Base-by-base conservation (phyloP, 805 yeast genomes). In the Candida lessepsii region DNA sequence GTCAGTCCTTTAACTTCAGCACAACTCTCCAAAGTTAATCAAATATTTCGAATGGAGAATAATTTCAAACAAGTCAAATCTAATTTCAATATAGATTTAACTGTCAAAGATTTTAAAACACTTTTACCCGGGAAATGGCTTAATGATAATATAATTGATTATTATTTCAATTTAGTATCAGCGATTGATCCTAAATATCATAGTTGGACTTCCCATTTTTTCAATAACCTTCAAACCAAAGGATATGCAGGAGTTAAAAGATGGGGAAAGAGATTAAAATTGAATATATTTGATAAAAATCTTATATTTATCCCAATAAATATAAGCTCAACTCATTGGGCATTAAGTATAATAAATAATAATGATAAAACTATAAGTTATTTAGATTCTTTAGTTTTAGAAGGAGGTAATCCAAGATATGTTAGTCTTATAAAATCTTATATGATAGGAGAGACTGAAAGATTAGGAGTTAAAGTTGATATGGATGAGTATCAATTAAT, bases 151-250 rank as follows among this genome's bases (percentile, higher is more conserved):
- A 74, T 93, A 4, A 90, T 93, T 43, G 98, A 93, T 55, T 83
- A 81, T 51, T 91, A 83, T 57, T 67, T 90, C 53, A 68, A 70
- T 31, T 51, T 83, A 49, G 63, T 82, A 5, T 67, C 77, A 2
- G 70, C 71, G 4, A 56, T 76, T 17, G 39, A 52, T 3, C 45
- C 73, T 2, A 57, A 63, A 19, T 66, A 78, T 1, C 87, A 80
- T 53, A 80, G 83, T 2, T 93, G 91, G 69, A 85, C 93, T 4
- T 88, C 98, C 0, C 96, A 86, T 63, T 93, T 93, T 56, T 90
- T 76, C 60, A 73, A 95, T 0, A 82, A 83, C 2, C 65, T 93
- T 30, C 73, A 79, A 29, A 57, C 65, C 1, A 80, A 77, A 47
- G 99, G 98, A 0, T 89, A 89, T 58, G 65, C 65, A 20, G 87